phyloP scores from a whole-genome alignment of 2,329 filamentous ascomycete species.

The Aureobasidium sp. region DNA sequence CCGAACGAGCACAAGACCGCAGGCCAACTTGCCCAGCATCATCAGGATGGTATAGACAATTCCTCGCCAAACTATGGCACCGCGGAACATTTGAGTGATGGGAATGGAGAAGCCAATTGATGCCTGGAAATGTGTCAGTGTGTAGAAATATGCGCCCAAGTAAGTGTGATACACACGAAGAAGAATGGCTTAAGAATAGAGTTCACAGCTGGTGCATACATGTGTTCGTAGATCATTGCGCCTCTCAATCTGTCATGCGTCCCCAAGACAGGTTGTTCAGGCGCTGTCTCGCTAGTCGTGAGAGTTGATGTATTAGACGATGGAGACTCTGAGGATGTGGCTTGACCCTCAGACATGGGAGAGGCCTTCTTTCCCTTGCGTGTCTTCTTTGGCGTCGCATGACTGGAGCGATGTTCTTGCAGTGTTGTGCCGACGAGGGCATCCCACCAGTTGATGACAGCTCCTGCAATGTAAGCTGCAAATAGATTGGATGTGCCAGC shows the following conservation, averaged over 20 bases:
- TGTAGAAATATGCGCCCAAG: no score
- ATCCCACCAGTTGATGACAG: constrained; percentile 55
- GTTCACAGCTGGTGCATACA: constrained; percentile 40
- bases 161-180: constrained; percentile 42
- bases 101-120: constrained; percentile 74
- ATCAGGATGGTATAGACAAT: constrained; percentile 67
- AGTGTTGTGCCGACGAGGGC: constrained; percentile 17
- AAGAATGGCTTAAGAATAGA: constrained; percentile 61
- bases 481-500: constrained; percentile 58
- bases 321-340: no score
- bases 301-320: neutral
- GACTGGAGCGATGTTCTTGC: neutral
- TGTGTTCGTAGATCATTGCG: constrained; percentile 37
- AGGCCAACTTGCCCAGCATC: constrained; percentile 44
- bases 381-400: neutral
- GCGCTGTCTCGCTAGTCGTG: neutral
- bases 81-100: constrained; percentile 60
- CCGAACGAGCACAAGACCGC: constrained; percentile 37
- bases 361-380: neutral
- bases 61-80: constrained; percentile 62
- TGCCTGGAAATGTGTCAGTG: constrained; percentile 34
- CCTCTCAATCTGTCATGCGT: neutral
- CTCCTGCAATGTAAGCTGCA: constrained; percentile 54
- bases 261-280: neutral
- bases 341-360: neutral